Evolutionary conservation across 495 filamentous ascomycete species (phyloP).

Genomic region (Penicillium paxilli): DNA sequence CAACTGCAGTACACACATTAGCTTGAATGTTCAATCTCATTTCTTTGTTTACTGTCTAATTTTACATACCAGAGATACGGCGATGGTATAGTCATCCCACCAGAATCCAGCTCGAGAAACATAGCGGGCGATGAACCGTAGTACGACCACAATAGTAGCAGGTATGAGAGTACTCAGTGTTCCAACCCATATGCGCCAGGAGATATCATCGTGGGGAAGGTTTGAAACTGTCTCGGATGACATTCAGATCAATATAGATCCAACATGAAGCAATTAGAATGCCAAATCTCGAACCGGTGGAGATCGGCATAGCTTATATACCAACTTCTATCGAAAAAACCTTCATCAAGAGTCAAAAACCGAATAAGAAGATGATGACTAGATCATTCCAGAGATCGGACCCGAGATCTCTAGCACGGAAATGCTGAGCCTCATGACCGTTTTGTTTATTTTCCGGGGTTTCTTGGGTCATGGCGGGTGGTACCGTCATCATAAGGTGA

Average conservation of each 20-base stretch:
- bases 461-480: conserved; percentile 1
- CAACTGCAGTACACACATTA: conserved; percentile 1
- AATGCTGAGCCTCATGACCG: conserved; percentile 3
- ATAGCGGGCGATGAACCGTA: conserved; percentile 29
- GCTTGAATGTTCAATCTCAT: background rate
- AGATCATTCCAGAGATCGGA: background rate
- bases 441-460: background rate
- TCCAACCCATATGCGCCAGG: conserved; percentile 28
- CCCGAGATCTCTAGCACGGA: background rate
- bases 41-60: too few relatives aligned
- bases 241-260: conserved; percentile 5
- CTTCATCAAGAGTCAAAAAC: too few relatives aligned
- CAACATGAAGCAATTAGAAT: background rate
- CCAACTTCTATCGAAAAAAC: background rate
- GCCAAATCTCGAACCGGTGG: background rate
- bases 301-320: background rate
- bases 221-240: background rate
- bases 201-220: conserved; percentile 12
- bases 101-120: conserved; percentile 29
- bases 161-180: conserved; percentile 31
- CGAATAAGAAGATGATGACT: background rate
- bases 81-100: conserved; percentile 43
- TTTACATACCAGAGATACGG: conserved; percentile 25
- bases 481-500: background rate
- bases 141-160: conserved; percentile 28